phyloP scores from a whole-genome alignment of 257 asterid genomes.

The Asclepias syriaca region DNA sequence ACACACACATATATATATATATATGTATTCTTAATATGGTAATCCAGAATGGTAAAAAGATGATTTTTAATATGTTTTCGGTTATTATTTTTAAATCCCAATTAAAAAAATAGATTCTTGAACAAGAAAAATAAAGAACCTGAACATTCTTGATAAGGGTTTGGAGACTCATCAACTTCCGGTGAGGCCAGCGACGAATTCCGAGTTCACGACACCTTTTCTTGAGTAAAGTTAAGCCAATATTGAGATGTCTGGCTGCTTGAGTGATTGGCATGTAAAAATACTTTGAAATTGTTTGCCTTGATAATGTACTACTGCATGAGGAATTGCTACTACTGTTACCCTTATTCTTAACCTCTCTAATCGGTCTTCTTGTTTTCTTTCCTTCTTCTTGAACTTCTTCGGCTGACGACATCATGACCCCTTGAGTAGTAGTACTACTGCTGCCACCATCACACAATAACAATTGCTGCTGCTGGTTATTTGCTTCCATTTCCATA shows the following conservation, averaged over 20 bases:
- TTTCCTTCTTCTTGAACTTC: slow-evolving; percentile 5
- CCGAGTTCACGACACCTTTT: slow-evolving; percentile 86
- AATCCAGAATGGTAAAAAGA: too few species aligned
- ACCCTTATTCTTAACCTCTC: slow-evolving; percentile 12
- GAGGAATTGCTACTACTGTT: not conserved
- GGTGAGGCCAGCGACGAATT: slow-evolving; percentile 79
- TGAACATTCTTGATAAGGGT: slow-evolving; percentile 78
- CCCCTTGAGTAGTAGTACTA: not conserved
- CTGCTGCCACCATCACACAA: slow-evolving; percentile 16
- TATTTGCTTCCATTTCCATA: not conserved
- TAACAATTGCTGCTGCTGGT: slow-evolving; percentile 9
- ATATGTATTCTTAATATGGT: too few species aligned
- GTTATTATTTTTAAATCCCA: too few species aligned
- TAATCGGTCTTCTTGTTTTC: not conserved
- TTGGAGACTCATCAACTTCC: slow-evolving; percentile 85
- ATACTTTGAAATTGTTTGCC: slow-evolving; percentile 43
- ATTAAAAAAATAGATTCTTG: too few species aligned
- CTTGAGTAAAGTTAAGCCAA: slow-evolving; percentile 78
- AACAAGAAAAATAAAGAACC: slow-evolving; percentile 22
- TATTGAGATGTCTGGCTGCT: slow-evolving; percentile 73
- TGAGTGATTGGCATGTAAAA: slow-evolving; percentile 77
- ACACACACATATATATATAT: too few species aligned
- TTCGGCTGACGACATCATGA: slow-evolving; percentile 2
- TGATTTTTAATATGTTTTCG: too few species aligned
- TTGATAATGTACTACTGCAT: slow-evolving; percentile 26